These are phyloP conservation scores for Trypanosomatidae sp. DNA, from an alignment of 208 protist species.

Conservation along the genomic window DNA sequence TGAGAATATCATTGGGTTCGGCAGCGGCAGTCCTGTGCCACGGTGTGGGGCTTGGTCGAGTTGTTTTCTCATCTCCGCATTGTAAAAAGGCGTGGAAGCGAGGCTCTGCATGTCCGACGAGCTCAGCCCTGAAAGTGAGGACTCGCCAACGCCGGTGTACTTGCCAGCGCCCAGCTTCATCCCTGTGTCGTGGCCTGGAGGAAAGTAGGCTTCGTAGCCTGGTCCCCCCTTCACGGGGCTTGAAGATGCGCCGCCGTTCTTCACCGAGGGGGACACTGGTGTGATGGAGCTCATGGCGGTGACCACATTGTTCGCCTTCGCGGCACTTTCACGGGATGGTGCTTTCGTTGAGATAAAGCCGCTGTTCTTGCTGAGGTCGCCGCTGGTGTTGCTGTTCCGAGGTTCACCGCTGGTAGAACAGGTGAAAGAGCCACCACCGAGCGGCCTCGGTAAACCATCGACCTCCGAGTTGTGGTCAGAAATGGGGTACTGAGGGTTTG, in stretches of 20 bases:
- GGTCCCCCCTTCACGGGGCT: not conserved
- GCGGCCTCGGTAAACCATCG: not conserved
- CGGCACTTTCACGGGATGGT: not conserved
- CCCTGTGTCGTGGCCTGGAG: slow-evolving; percentile 16
- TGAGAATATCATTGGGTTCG: slow-evolving; percentile 10
- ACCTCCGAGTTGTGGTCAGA: not conserved
- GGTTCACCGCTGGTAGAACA: not conserved
- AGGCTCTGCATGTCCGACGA: slow-evolving; percentile 19
- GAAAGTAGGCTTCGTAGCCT: slow-evolving; percentile 17
- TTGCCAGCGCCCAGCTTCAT: slow-evolving; percentile 24
- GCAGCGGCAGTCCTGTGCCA: not conserved
- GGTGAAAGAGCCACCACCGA: not conserved
- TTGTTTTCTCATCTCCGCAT: too few relatives aligned
- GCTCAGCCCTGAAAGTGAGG: not conserved
- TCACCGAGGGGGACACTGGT: not conserved
- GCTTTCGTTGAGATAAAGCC: not conserved
- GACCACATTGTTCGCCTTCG: not conserved
- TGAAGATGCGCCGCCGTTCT: not conserved
- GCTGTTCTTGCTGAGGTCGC: not conserved
- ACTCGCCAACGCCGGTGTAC: slow-evolving; percentile 20
- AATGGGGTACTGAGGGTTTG: not conserved
- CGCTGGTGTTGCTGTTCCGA: not conserved
- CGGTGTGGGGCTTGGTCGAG: not conserved
- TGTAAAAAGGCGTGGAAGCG: not conserved
- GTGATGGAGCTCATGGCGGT: not conserved